These are phyloP conservation scores for Emericellopsis terricola DNA, from an alignment of 495 filamentous ascomycete genomes.

Conservation along the genomic window DNA sequence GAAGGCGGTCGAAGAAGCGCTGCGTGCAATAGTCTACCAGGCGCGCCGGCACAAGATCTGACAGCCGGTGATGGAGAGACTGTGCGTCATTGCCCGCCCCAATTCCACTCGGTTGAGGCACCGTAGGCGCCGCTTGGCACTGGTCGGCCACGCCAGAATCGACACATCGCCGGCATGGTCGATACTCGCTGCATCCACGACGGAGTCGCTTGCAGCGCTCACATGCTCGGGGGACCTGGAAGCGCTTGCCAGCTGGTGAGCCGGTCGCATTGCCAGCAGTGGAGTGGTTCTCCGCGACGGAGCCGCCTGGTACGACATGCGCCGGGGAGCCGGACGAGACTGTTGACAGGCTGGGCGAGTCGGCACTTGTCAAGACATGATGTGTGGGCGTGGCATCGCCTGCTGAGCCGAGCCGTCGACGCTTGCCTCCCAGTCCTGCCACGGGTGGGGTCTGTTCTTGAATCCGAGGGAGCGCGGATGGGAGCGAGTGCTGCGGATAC, in stretches of 20 bases:
- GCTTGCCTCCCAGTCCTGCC: too few relatives aligned
- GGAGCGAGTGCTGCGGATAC: too few relatives aligned
- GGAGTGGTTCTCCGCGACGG: too few relatives aligned
- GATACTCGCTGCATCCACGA: slow-evolving; percentile 12
- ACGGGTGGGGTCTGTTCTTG: too few relatives aligned
- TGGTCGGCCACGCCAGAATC: slow-evolving; percentile 10
- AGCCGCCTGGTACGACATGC: too few relatives aligned
- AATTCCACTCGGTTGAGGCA: neutral
- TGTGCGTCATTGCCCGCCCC: neutral
- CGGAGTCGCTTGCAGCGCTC: slow-evolving; percentile 12
- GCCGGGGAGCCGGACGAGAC: neutral
- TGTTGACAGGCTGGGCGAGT: neutral
- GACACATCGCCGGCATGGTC: slow-evolving; percentile 12
- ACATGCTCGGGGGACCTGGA: slow-evolving; percentile 14
- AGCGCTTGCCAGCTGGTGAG: slow-evolving; percentile 4
- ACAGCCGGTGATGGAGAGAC: slow-evolving; percentile 6
- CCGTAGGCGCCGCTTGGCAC: slow-evolving; percentile 4
- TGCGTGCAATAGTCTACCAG: slow-evolving; percentile 15
- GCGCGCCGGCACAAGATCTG: slow-evolving; percentile 4
- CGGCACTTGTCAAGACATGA: too few relatives aligned
- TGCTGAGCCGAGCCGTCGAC: too few relatives aligned
- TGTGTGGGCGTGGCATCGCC: too few relatives aligned
- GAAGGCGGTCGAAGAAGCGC: slow-evolving; percentile 21
- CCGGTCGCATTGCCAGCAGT: neutral
- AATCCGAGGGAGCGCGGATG: too few relatives aligned